A percentile compares a stretch with the other conserved stretches of the same genome.
Conservation (phyloP, 2,329 filamentous ascomycete genomes). For the Pseudocercospora pini-densiflorae region DNA sequence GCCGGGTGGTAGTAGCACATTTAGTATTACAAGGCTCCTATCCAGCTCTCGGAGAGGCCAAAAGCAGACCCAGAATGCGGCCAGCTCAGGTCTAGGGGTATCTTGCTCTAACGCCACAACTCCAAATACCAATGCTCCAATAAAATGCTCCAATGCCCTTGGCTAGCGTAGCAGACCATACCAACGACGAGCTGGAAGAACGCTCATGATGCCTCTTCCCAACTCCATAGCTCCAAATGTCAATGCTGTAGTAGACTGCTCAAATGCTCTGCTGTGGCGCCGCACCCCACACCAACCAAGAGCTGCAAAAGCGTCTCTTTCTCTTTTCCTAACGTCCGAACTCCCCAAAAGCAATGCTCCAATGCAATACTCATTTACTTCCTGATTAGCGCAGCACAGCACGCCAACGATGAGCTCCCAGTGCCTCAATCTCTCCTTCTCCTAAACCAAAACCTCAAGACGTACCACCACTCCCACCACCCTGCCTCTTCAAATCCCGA, state of each 20-base stretch:
- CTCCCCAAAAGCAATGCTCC: background rate
- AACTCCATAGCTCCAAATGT: background rate
- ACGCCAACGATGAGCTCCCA: background rate
- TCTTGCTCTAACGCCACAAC: background rate
- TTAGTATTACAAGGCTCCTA: background rate
- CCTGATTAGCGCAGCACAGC: background rate
- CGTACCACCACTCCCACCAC: background rate
- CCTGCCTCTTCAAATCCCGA: slow-evolving; percentile 18
- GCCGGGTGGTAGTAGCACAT: background rate
- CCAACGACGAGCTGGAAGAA: background rate
- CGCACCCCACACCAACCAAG: too few relatives aligned
- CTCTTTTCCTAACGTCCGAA: background rate
- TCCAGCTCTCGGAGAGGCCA: background rate
- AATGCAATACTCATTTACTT: background rate
- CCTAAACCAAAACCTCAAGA: background rate
- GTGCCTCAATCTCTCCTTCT: background rate
- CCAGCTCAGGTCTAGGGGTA: background rate
- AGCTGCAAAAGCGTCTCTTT: too few relatives aligned
- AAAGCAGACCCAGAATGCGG: background rate
- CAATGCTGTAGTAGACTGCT: background rate
- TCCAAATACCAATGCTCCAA: background rate
- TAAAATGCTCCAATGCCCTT: background rate
- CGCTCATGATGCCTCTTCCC: background rate
- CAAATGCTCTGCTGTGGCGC: background rate
- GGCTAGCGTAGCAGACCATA: background rate